A percentile compares a stretch with the other conserved stretches of the same genome.
Evolutionary conservation across 192 early-diverging fungal genomes (phyloP).

Genomic region (Endogone sp.): DNA sequence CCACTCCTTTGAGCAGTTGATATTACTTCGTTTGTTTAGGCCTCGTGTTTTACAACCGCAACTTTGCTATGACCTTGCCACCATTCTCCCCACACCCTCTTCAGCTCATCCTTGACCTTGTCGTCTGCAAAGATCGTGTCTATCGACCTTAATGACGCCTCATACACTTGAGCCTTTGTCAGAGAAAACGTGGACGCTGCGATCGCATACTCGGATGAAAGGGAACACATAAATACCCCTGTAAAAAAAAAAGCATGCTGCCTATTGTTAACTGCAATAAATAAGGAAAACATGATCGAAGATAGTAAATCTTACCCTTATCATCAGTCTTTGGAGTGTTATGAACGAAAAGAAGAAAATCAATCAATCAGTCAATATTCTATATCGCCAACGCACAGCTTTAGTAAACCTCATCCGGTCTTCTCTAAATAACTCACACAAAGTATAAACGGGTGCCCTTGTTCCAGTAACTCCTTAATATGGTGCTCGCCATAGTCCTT

Average conservation of each 20-base stretch:
- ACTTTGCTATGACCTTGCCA: slow-evolving; percentile 3
- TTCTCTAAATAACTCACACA: slow-evolving; percentile 39
- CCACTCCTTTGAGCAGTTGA: too few species aligned
- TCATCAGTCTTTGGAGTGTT: slow-evolving; percentile 31
- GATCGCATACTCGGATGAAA: slow-evolving; percentile 32
- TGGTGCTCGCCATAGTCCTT: slow-evolving; percentile 48
- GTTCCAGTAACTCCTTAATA: slow-evolving; percentile 35
- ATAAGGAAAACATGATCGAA: background rate
- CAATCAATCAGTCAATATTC: background rate
- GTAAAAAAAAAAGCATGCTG: background rate
- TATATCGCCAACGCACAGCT: too few species aligned
- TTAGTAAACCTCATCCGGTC: background rate
- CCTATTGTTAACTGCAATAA: background rate
- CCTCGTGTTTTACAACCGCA: too few species aligned
- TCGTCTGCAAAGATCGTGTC: slow-evolving; percentile 39
- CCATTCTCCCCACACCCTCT: slow-evolving; percentile 19
- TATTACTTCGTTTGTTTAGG: too few species aligned
- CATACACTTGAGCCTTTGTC: slow-evolving; percentile 27
- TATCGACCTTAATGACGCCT: slow-evolving; percentile 32
- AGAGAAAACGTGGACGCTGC: slow-evolving; percentile 32
- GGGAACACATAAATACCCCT: slow-evolving; percentile 30
- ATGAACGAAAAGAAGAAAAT: background rate
- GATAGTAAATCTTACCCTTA: slow-evolving; percentile 10
- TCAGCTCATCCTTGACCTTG: slow-evolving; percentile 12
- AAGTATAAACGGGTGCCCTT: slow-evolving; percentile 42